These are phyloP conservation scores for Debaryomyces singareniensis DNA, from an alignment of 1,139 yeast genomes.

Conservation along the genomic window DNA sequence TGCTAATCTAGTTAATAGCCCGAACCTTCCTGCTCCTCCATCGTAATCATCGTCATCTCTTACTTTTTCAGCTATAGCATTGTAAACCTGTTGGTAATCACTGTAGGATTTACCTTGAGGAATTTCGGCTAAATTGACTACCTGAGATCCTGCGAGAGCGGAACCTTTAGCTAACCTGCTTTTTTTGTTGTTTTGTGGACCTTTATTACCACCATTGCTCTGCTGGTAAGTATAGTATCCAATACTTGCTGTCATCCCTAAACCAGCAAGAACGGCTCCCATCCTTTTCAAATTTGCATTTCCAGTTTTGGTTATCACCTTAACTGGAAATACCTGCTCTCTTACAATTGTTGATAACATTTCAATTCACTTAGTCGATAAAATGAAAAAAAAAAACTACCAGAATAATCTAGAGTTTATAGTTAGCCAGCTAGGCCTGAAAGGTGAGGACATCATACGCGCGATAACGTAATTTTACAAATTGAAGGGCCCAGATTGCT, in stretches of 20 bases:
- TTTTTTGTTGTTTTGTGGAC: slow-evolving; percentile 1
- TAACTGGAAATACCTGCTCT: slow-evolving; percentile 1
- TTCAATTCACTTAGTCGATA: not conserved
- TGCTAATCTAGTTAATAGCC: slow-evolving; percentile 58
- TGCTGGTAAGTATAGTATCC: not conserved
- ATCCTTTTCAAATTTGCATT: not conserved
- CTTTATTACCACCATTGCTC: slow-evolving; percentile 1
- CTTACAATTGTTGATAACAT: not conserved
- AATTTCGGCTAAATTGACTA: slow-evolving; percentile 16
- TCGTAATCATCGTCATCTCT: slow-evolving; percentile 75
- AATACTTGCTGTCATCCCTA: not conserved
- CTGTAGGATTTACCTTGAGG: slow-evolving; percentile 27
- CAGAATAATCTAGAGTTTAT: no score
- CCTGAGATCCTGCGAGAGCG: slow-evolving; percentile 16
- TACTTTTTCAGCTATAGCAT: slow-evolving; percentile 69
- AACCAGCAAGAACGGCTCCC: slow-evolving; percentile 1
- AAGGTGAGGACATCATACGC: not conserved
- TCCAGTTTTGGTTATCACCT: not conserved
- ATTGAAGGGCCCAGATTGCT: no score
- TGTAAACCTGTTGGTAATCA: slow-evolving; percentile 74
- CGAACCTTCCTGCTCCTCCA: slow-evolving; percentile 63
- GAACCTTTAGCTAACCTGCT: slow-evolving; percentile 2
- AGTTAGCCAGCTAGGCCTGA: not conserved
- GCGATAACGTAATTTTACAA: not conserved
- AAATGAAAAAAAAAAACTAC: no score